These are phyloP conservation scores for Phytophthora pistaciae DNA, from an alignment of 352 stramenopile genomes.

Conservation along the genomic window DNA sequence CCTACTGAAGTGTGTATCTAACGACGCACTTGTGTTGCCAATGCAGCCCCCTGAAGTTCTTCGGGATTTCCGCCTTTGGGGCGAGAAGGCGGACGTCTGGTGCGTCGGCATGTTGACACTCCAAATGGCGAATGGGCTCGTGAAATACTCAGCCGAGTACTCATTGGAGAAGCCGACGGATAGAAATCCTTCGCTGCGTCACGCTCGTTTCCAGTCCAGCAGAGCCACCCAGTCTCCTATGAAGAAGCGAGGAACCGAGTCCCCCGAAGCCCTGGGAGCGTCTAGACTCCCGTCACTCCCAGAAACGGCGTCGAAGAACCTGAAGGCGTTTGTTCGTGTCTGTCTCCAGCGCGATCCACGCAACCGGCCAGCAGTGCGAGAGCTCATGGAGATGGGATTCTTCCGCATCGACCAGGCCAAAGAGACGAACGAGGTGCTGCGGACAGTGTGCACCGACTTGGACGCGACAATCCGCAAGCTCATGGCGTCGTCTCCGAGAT, in stretches of 20 bases:
- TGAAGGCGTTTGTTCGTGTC: constrained; percentile 49
- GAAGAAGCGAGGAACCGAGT: constrained; percentile 21
- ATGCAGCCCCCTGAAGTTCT: constrained; percentile 39
- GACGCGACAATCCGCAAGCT: constrained; percentile 65
- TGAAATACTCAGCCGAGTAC: constrained; percentile 2
- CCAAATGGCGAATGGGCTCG: constrained; percentile 56
- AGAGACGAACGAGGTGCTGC: constrained; percentile 64
- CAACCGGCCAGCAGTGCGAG: constrained; percentile 39
- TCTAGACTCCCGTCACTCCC: constrained; percentile 44
- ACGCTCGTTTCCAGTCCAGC: constrained; percentile 13
- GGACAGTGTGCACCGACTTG: constrained; percentile 62
- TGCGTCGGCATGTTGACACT: constrained; percentile 58
- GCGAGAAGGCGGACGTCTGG: constrained; percentile 67
- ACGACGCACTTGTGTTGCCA: neutral
- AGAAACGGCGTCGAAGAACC: constrained; percentile 48
- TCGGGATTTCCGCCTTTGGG: constrained; percentile 14
- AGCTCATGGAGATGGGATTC: constrained; percentile 54
- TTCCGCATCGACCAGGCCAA: constrained; percentile 63
- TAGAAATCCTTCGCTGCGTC: constrained; percentile 15
- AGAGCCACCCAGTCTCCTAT: constrained; percentile 8
- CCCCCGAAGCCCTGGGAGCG: neutral
- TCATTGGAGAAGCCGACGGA: constrained; percentile 4
- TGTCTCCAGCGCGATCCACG: constrained; percentile 59
- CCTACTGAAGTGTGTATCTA: neutral
- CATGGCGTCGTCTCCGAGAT: constrained; percentile 19